Evolutionary conservation across 257 asterid species (phyloP), one percentile per base, ranked within the genome.

Genomic region (Nicotiana paniculata): DNA sequence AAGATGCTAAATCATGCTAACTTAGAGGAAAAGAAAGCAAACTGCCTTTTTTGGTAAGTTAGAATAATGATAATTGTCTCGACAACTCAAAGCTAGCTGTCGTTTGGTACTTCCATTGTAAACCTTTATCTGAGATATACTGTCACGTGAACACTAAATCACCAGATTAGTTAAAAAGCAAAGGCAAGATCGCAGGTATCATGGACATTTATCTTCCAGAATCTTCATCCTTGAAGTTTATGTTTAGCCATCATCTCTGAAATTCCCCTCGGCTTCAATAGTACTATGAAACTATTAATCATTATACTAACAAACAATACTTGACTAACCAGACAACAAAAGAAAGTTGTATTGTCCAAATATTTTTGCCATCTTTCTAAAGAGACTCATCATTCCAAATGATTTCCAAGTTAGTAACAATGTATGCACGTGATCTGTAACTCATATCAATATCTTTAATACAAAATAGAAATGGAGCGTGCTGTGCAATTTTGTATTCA

Each of bases 321-420:
- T 70, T 70, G 30, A 46, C 78, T 46, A 72, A 43, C 59, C 37
- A 72, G 37, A 21, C 37, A 72, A 33, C 15, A 72, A 46, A 72
- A 21, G 37, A 72, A 72, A 9, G 7, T 21, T n/a, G 59, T 43
- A 21, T 43, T 70, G n/a, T 70, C 78, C 32, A n/a, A 70, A 39
- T 21, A 39, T 43, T 8, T 43, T 8, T 2, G 51, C 51, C 62
- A 51, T 75, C 7, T 10, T 6, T 48, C 16, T 75, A 26, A 51
- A 26, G 63, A 75, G 21, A 75, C 28, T 75, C 63, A 51, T 51
- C 79, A 26, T 48, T 75, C 79, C 79, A 75, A 26, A 75, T 75
- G 16, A 51, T 75, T 75, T 2, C 43, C 26, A 48, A 57, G 77
- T 64, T 48, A 80, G 53, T 48, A 69, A 43, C 65, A 66, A 26